These are phyloP conservation scores for Phyllostachys edulis DNA, from an alignment of 176 grass and related monocot genomes.

Conservation along the genomic window DNA sequence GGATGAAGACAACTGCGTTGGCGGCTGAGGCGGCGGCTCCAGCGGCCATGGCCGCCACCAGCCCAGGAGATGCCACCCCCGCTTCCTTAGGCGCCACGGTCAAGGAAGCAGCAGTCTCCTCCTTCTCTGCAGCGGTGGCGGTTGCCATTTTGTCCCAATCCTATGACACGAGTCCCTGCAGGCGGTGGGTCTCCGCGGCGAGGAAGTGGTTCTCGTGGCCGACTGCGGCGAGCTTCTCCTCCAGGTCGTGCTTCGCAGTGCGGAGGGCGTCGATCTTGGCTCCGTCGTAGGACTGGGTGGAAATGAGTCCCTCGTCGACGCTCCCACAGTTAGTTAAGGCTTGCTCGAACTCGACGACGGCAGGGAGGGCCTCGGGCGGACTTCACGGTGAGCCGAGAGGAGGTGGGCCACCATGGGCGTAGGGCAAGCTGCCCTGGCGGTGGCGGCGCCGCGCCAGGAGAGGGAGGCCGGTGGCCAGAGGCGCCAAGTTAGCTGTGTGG, in stretches of 20 bases:
- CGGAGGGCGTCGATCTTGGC: slow-evolving; percentile 46
- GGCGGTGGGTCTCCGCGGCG: slow-evolving; percentile 41
- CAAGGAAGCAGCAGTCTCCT: neutral
- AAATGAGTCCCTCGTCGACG: neutral
- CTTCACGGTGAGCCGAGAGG: no score
- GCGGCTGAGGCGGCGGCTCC: slow-evolving; percentile 29
- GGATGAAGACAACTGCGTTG: slow-evolving; percentile 20
- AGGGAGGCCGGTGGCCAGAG: no score
- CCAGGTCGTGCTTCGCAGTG: slow-evolving; percentile 48
- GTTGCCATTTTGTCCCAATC: slow-evolving; percentile 27
- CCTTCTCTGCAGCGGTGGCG: slow-evolving; percentile 4
- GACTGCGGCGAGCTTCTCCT: slow-evolving; percentile 44
- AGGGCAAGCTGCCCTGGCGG: no score
- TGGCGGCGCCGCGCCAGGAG: no score
- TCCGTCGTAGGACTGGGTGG: neutral
- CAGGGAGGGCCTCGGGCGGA: no score
- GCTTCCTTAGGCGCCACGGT: neutral
- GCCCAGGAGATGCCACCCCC: neutral
- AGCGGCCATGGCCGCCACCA: slow-evolving; percentile 37
- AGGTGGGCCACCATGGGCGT: no score
- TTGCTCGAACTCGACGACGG: slow-evolving; percentile 27
- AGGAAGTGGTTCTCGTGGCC: slow-evolving; percentile 42
- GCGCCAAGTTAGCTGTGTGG: no score
- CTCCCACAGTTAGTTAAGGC: slow-evolving; percentile 18
- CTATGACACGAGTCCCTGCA: slow-evolving; percentile 35